These are phyloP conservation scores for Cucumis cinereus DNA, from an alignment of 306 rosid genomes.

Conservation along the genomic window DNA sequence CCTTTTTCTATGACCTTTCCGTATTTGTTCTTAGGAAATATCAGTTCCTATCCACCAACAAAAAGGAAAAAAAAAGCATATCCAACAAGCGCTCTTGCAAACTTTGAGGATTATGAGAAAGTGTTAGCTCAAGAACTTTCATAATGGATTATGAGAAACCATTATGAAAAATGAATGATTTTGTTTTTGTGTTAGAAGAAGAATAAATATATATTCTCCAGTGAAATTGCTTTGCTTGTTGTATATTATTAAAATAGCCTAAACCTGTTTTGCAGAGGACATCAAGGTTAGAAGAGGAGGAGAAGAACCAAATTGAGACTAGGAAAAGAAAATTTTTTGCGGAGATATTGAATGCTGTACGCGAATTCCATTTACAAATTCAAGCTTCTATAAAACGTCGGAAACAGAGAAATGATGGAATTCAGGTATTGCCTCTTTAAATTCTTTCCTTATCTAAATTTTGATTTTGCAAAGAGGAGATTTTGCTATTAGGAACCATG, in stretches of 20 bases:
- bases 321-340: conserved; percentile 85
- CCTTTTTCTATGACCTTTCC: neutral
- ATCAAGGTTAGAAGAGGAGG: conserved; percentile 82
- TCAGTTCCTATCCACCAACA: neutral
- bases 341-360: conserved; percentile 80
- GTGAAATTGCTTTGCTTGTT: neutral
- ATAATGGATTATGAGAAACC: neutral
- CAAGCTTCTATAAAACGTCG: conserved; percentile 90
- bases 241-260: conserved; percentile 9
- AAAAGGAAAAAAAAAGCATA: neutral
- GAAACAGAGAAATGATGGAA: conserved; percentile 79
- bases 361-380: conserved; percentile 89
- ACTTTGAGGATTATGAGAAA: neutral
- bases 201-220: neutral
- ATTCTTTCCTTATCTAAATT: conserved; percentile 5
- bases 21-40: neutral
- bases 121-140: neutral
- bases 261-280: conserved; percentile 60
- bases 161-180: neutral
- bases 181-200: neutral
- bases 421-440: conserved; percentile 40
- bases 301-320: conserved; percentile 71
- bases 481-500: neutral
- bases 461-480: neutral
- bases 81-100: neutral